Base-by-base conservation (phyloP, 1,139 yeast species). In the Pichia sp. region DNA sequence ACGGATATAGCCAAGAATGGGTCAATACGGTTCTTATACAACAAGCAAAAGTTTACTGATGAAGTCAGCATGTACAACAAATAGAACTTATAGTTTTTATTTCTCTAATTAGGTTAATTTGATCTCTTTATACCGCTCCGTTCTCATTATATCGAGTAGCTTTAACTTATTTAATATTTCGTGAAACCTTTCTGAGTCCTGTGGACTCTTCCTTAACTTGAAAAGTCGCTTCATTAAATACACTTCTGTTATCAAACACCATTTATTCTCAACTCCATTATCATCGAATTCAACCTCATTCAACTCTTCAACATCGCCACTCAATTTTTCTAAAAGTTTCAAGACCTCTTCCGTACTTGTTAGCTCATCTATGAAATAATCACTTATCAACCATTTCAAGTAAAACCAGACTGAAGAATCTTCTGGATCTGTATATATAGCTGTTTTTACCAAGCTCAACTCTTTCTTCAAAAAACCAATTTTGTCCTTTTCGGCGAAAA, bases 371-470 rank as follows among this genome's bases (percentile, higher is more conserved):
- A 83, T 77, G 23, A 81, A 72, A 1, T 77, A 75, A 43, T 80
- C 80, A 5, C 84, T 79, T 11, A 90, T 70, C 26, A 93, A 73
- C 98, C 99, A 93, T 52, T 84, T 79, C 56, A 89, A 77, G 68
- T 92, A 93, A 4, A 87, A 77, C 98, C 99, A 93, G 0, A 90
- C 85, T 0, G 97, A 87, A 50, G 95, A 93, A 67, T 93, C 98
- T 49, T 89, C 95, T 0, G 96, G 92, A 67, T 93, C 98, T 62
- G 96, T 90, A 66, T 84, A 90, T 72, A 90, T 81, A 0, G 98
- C 99, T 32, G 90, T 87, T 56, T 85, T 85, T 49, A 90, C 76
- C 61, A 87, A 77, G 11, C 79, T 79, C 45, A 90, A 71, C 66
- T 93, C 99, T 40, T 75, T 72, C 0, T 63, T 58, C 16, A 90